Conservation (phyloP, 495 filamentous ascomycete genomes). For the Glarea lozoyensis region DNA sequence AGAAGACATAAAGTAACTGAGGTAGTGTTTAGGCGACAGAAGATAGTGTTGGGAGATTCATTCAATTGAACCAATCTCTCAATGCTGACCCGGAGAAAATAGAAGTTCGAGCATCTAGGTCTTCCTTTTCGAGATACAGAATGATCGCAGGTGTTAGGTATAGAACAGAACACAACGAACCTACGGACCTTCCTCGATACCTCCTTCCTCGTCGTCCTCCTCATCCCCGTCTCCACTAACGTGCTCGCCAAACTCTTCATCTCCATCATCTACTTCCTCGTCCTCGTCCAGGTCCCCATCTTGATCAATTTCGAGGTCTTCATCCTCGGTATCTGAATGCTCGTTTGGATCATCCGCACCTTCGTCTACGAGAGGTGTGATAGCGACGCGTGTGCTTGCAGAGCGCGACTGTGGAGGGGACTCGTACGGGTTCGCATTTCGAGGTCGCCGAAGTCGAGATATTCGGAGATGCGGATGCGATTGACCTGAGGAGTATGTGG, state of each 20-base stretch:
- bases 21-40: neutral
- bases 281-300: slow-evolving; percentile 16
- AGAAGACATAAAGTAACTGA: neutral
- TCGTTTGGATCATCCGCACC: slow-evolving; percentile 21
- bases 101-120: neutral
- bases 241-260: slow-evolving; percentile 20
- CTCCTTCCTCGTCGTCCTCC: slow-evolving; percentile 26
- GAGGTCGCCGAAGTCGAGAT: slow-evolving; percentile 1
- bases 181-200: slow-evolving; percentile 25
- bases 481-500: neutral
- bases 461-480: neutral
- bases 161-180: slow-evolving; percentile 1
- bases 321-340: slow-evolving; percentile 23
- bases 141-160: neutral
- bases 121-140: neutral
- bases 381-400: slow-evolving; percentile 22
- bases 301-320: slow-evolving; percentile 18
- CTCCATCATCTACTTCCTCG: slow-evolving; percentile 16
- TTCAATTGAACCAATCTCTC: too few relatives aligned
- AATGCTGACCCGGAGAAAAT: too few relatives aligned
- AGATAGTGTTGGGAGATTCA: neutral
- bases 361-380: slow-evolving; percentile 20
- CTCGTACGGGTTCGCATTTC: slow-evolving; percentile 16
- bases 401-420: slow-evolving; percentile 17
- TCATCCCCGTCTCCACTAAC: slow-evolving; percentile 16